phyloP scores from a whole-genome alignment of 1,284 basidiomycete genomes.

The Acaromyces ingoldii region DNA sequence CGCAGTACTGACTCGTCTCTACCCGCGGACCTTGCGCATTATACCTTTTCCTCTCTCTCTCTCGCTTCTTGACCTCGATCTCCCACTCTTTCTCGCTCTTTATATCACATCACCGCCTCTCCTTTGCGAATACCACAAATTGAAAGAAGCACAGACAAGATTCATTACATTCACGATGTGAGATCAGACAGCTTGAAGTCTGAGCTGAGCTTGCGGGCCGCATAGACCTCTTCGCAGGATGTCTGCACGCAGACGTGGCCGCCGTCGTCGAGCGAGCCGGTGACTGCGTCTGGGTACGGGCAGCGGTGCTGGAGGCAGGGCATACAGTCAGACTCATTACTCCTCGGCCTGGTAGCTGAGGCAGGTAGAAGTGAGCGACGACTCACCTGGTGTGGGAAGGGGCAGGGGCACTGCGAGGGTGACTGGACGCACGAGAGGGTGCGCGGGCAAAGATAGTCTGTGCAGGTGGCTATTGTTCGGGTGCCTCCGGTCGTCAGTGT shows the following conservation, averaged over 20 bases:
- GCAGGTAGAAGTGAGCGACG: background rate
- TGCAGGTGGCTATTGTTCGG: slow-evolving; percentile 21
- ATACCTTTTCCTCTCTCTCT: no score
- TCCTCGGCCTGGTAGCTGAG: background rate
- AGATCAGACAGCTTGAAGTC: slow-evolving; percentile 6
- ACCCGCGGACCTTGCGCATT: no score
- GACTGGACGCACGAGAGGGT: slow-evolving; percentile 41
- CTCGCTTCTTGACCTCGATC: no score
- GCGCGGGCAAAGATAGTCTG: slow-evolving; percentile 35
- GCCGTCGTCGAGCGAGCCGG: slow-evolving; percentile 19
- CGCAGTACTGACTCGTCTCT: no score
- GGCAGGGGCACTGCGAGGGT: slow-evolving; percentile 43
- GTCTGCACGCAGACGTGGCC: slow-evolving; percentile 30
- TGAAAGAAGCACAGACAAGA: background rate
- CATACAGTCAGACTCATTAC: no score
- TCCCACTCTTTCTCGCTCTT: no score
- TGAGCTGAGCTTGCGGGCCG: background rate
- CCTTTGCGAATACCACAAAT: background rate
- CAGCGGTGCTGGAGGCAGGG: slow-evolving; percentile 21
- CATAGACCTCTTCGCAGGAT: slow-evolving; percentile 23
- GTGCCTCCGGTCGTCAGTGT: background rate
- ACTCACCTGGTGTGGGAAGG: slow-evolving; percentile 29
- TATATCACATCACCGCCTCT: background rate
- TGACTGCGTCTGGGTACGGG: slow-evolving; percentile 26
- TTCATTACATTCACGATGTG: background rate